These are phyloP conservation scores for Simmondsia chinensis DNA, from an alignment of 148 eudicot genomes.

Conservation along the genomic window DNA sequence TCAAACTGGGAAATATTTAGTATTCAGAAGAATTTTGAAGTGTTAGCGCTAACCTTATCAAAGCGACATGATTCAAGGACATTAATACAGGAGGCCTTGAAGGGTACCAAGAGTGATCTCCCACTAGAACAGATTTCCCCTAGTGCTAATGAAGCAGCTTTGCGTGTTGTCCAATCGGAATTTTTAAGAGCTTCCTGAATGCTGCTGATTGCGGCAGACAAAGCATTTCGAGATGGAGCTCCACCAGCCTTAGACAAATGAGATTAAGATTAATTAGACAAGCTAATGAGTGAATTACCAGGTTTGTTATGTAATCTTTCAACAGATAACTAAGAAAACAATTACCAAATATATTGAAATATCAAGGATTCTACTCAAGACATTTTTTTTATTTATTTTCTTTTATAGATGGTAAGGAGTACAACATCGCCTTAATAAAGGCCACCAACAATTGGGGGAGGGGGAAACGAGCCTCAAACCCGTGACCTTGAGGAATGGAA, in stretches of 20 bases:
- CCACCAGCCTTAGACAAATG: constrained; percentile 67
- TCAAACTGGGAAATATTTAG: too few species aligned
- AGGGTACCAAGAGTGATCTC: constrained; percentile 40
- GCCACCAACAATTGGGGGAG: not conserved
- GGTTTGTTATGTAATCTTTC: too few species aligned
- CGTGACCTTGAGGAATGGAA: too few species aligned
- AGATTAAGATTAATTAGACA: constrained; percentile 1
- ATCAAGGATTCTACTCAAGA: too few species aligned
- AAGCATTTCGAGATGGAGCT: constrained; percentile 48
- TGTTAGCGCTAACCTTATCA: constrained; percentile 52
- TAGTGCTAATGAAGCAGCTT: constrained; percentile 64
- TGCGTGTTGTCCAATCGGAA: constrained; percentile 81
- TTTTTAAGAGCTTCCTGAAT: constrained; percentile 72
- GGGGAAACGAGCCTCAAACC: too few species aligned
- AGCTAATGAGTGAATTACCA: not conserved
- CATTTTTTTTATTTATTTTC: too few species aligned
- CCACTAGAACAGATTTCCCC: constrained; percentile 71
- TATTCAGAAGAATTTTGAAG: too few species aligned
- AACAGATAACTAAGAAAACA: too few species aligned
- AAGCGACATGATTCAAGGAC: constrained; percentile 83
- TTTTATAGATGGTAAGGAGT: too few species aligned
- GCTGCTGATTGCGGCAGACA: constrained; percentile 60
- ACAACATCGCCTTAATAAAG: not conserved
- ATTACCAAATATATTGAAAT: too few species aligned
- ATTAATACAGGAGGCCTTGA: constrained; percentile 56